A percentile compares a stretch with the other conserved stretches of the same genome.
Evolutionary conservation across 768 basidiomycete genomes (phyloP).

Genomic region (Pholiota microspora): DNA sequence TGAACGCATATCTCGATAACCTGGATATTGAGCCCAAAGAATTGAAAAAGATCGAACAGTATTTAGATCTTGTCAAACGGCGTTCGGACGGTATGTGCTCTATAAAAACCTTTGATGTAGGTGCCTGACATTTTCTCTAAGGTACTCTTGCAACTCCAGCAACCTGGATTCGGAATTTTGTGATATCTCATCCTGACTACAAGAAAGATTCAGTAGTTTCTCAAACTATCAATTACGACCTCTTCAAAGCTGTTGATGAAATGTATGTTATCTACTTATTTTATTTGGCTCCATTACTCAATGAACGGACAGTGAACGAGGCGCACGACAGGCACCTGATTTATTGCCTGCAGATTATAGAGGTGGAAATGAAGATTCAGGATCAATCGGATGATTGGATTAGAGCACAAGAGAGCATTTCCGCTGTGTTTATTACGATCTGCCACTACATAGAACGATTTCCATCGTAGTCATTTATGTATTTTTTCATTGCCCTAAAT

Average conservation of each 20-base stretch:
- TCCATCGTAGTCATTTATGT: neutral
- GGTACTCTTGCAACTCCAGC: conserved; percentile 85
- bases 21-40: conserved; percentile 70
- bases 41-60: conserved; percentile 63
- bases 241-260: conserved; percentile 85
- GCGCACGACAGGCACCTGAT: conserved; percentile 56
- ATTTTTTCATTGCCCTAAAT: neutral
- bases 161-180: conserved; percentile 91
- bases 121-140: conserved; percentile 24
- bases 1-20: conserved; percentile 83
- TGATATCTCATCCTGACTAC: conserved; percentile 88
- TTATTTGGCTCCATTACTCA: neutral
- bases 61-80: conserved; percentile 74
- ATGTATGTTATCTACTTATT: conserved; percentile 65
- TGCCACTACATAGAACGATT: neutral
- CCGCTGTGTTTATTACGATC: neutral
- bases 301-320: conserved; percentile 54
- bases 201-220: conserved; percentile 90
- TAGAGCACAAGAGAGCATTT: neutral
- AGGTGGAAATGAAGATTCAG: conserved; percentile 44
- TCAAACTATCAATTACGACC: conserved; percentile 91
- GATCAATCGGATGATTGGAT: conserved; percentile 33
- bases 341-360: conserved; percentile 63
- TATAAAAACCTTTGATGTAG: neutral
- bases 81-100: conserved; percentile 71